Base-by-base conservation (phyloP, 2,329 filamentous ascomycete genomes). In the Cordyceps militaris region DNA sequence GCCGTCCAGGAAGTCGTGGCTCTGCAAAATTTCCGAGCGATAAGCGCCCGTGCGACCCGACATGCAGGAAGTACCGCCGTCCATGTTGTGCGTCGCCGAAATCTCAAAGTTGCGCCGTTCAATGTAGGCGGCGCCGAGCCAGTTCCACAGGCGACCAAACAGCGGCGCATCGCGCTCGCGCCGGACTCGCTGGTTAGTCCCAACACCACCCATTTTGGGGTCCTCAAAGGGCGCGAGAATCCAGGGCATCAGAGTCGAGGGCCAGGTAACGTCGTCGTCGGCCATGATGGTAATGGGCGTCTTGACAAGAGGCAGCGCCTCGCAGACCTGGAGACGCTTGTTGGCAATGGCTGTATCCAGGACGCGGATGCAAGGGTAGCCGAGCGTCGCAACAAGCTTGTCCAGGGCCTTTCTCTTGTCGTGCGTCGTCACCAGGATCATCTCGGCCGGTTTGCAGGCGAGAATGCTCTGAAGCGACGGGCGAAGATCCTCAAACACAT, bases 21-120 rank as follows among this genome's bases (percentile, higher is more conserved):
- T 90, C 66, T 90, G 86, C 26, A 97, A 78, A 62, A 97, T 97
- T 68, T 88, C 84, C 10, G 90, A 91, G 49, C 91, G 87, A 74
- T 97, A 97, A 46, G 91, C 92, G 55, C 93, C 92, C 16, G 92
- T 97, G 44, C 93, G 87, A 59, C 93, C 93, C 48, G 93, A 97
- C 78, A 97, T 90, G 76, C 93, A 97, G 11, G 93, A 95, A n/a
- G 95, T 88, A 42, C 93, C 93, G 59, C 93, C 93, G 69, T 97
- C 93, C 53, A 97, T 88, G 74, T 93, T 89, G 71, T 95, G 93
- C 56, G 92, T 97, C 32, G 93, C 92, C 49, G 92, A 95, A 69
- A 95, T 96, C 73, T 97, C 93, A 70, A 97, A 97, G 74, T 97
- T 97, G 61, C 93, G 86, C 59, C 93, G 85, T 72, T 96, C 89